A percentile compares a stretch with the other conserved stretches of the same genome.
Conservation (phyloP, 495 filamentous ascomycete species). For the Aeminium ludgeri region DNA sequence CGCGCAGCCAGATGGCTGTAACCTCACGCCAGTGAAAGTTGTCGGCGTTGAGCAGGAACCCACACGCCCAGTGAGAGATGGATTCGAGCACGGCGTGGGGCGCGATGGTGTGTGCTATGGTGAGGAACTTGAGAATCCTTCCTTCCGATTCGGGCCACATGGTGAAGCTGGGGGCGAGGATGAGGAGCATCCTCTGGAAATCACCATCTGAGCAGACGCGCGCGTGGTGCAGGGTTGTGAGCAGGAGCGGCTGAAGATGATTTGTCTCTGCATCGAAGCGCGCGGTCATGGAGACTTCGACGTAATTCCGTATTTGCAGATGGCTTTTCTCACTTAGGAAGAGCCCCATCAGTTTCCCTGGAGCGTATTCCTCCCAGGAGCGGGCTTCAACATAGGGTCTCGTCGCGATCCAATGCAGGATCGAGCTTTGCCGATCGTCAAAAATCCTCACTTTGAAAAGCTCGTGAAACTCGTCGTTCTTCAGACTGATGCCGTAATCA, state of each 20-base stretch:
- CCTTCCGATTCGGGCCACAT: not conserved
- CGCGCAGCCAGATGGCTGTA: not conserved
- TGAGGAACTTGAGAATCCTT: not conserved
- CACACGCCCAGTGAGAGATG: not conserved
- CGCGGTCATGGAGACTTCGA: not conserved
- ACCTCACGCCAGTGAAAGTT: not conserved
- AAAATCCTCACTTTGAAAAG: too few relatives aligned
- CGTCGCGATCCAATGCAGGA: not conserved
- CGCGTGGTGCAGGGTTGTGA: not conserved
- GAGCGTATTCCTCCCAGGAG: not conserved
- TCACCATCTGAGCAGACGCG: too few relatives aligned
- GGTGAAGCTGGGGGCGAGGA: not conserved
- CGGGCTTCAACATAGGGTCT: not conserved
- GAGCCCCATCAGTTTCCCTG: conserved; percentile 3
- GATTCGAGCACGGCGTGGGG: not conserved
- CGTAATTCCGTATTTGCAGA: not conserved
- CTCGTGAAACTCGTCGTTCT: too few relatives aligned
- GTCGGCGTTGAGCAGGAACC: not conserved
- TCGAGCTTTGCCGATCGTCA: too few relatives aligned
- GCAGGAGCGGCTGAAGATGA: not conserved
- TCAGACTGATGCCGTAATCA: too few relatives aligned
- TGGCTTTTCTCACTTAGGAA: not conserved
- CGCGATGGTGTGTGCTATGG: not conserved
- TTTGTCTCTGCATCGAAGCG: not conserved
- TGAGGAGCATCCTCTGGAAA: not conserved